Conservation (phyloP, 345 rosid species). For the Citrus trifoliata region DNA sequence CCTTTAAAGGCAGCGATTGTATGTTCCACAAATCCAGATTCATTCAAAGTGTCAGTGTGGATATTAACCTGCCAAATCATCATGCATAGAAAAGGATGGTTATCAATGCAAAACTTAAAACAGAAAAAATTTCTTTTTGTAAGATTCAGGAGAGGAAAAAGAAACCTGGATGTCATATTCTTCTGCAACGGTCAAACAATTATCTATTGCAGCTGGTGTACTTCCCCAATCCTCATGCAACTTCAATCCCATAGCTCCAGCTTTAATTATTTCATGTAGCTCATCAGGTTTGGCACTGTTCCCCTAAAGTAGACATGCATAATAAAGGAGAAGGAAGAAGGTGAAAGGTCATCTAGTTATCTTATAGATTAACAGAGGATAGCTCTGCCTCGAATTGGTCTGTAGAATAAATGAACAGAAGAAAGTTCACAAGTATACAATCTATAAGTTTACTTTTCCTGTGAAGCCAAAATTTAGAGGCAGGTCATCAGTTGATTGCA, state of each 20-base stretch:
- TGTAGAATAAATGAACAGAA: neutral
- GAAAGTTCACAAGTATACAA: neutral
- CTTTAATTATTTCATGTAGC: constrained; percentile 69
- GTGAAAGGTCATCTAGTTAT: neutral
- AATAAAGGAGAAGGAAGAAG: neutral
- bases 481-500: constrained; percentile 90
- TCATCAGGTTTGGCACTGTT: constrained; percentile 73
- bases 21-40: constrained; percentile 96
- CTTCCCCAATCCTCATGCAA: constrained; percentile 99
- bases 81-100: neutral
- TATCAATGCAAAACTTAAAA: neutral
- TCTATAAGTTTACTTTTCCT: constrained; percentile 66
- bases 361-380: neutral
- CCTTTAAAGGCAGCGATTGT: constrained; percentile 81
- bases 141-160: constrained; percentile 1
- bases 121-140: neutral
- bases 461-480: constrained; percentile 97
- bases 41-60: constrained; percentile 95
- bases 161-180: constrained; percentile 72
- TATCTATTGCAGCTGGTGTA: constrained; percentile 94
- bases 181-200: constrained; percentile 80
- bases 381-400: neutral
- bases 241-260: constrained; percentile 99
- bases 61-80: constrained; percentile 72
- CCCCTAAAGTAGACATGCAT: constrained; percentile 46